Evolutionary conservation across 176 grass and related monocot species (phyloP).

Genomic region (Secale cereale): DNA sequence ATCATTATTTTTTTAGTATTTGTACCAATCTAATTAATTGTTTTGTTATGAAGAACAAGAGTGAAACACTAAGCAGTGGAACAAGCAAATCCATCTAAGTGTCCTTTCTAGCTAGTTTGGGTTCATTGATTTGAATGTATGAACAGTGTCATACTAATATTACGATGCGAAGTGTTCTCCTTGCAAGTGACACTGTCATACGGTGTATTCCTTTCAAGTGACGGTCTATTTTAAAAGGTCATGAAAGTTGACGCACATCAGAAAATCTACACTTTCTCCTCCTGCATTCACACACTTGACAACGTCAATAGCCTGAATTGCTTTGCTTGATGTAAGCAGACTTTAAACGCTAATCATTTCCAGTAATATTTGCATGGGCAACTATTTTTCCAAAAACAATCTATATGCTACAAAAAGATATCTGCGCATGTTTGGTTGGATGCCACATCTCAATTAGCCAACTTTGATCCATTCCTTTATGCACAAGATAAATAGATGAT

Average conservation of each 20-base stretch:
- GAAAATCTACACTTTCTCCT: background rate
- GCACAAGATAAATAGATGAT: too few relatives aligned
- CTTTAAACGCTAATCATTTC: background rate
- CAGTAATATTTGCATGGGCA: background rate
- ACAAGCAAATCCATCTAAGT: background rate
- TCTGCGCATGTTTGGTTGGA: background rate
- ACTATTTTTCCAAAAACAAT: background rate
- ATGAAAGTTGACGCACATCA: background rate
- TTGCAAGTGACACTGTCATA: background rate
- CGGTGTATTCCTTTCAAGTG: background rate
- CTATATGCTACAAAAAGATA: background rate
- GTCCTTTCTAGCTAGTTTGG: background rate
- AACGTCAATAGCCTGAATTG: background rate
- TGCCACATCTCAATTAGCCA: background rate
- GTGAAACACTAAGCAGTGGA: background rate
- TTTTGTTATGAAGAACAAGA: background rate
- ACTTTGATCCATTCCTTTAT: background rate
- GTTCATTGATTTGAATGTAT: background rate
- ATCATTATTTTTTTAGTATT: background rate
- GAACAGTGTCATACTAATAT: background rate
- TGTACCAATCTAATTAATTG: background rate
- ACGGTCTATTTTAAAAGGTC: background rate
- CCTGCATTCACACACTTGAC: background rate
- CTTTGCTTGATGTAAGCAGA: background rate
- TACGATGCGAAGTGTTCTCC: background rate